phyloP scores from a whole-genome alignment of 257 asterid species.

The Jacaranda copaia region DNA sequence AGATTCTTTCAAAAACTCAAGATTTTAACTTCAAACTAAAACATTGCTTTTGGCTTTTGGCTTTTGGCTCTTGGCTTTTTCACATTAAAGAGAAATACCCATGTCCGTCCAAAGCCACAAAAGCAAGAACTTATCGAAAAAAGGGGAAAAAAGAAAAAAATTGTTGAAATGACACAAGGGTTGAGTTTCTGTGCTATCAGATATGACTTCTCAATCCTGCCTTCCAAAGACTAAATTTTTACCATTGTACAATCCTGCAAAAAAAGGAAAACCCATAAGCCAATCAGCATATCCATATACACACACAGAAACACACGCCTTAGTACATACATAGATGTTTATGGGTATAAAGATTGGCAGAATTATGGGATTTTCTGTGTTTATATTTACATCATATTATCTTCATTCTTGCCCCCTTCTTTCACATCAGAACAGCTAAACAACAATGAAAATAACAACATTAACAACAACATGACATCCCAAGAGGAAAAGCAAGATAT shows the following conservation, averaged over 20 bases:
- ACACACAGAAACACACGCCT: conserved; percentile 25
- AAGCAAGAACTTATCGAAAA: conserved; percentile 33
- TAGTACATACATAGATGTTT: not conserved
- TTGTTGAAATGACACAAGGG: conserved; percentile 63
- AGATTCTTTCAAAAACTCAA: conserved; percentile 40
- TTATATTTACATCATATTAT: conserved; percentile 25
- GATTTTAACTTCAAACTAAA: conserved; percentile 16
- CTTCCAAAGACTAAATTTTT: conserved; percentile 35
- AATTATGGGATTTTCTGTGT: conserved; percentile 11
- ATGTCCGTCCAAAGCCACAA: conserved; percentile 42
- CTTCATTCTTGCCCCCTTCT: conserved; percentile 30
- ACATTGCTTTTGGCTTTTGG: conserved; percentile 32
- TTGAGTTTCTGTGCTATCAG: conserved; percentile 45
- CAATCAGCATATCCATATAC: conserved; percentile 41
- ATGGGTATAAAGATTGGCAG: conserved; percentile 17
- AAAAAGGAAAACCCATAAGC: conserved; percentile 37
- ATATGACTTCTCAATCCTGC: conserved; percentile 42
- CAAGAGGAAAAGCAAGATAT: conserved; percentile 31
- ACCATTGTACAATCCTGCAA: conserved; percentile 42
- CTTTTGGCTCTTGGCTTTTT: conserved; percentile 32
- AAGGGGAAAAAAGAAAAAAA: not conserved
- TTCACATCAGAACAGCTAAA: conserved; percentile 52
- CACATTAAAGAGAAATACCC: conserved; percentile 1
- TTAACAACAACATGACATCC: conserved; percentile 20
- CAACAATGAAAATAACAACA: conserved; percentile 41